Percentiles rank a stretch among this genome's conserved stretches.
Evolutionary conservation across 768 basidiomycete genomes (phyloP).

Genomic region (Hericium alpestre): DNA sequence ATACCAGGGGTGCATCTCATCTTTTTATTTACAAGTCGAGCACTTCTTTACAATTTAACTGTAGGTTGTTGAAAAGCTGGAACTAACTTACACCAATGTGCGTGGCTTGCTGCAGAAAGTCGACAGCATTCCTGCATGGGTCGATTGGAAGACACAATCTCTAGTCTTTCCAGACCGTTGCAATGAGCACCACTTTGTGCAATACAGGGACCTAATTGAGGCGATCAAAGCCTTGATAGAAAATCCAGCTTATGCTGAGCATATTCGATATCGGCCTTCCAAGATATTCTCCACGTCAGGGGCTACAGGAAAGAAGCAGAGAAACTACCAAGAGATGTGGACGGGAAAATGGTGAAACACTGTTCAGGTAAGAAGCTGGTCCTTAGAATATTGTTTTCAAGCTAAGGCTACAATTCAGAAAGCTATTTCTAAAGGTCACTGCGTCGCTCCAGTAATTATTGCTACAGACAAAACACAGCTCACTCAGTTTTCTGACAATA

Average conservation of each 20-base stretch:
- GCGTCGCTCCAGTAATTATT: conserved; percentile 15
- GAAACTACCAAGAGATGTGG: conserved; percentile 14
- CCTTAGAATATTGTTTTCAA: neutral
- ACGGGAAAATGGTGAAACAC: conserved; percentile 19
- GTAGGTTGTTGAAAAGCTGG: neutral
- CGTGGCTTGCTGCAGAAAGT: conserved; percentile 17
- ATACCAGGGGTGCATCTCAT: neutral
- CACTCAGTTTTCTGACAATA: conserved; percentile 11
- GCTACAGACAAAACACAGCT: conserved; percentile 17
- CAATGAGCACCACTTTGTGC: neutral
- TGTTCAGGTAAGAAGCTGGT: conserved; percentile 11
- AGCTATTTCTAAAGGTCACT: neutral
- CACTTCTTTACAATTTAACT: neutral
- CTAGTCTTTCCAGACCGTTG: conserved; percentile 16
- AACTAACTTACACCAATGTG: neutral
- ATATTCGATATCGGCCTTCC: neutral
- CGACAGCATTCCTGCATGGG: conserved; percentile 19
- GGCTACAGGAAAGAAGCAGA: neutral
- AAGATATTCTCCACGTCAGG: neutral
- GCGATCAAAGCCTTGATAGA: neutral
- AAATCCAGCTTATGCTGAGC: neutral
- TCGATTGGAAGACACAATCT: conserved; percentile 15
- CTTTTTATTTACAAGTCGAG: neutral
- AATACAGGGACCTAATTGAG: neutral
- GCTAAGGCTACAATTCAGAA: neutral